Evolutionary conservation across 345 rosid species (phyloP).

Genomic region (Sisymbrium altissimum): DNA sequence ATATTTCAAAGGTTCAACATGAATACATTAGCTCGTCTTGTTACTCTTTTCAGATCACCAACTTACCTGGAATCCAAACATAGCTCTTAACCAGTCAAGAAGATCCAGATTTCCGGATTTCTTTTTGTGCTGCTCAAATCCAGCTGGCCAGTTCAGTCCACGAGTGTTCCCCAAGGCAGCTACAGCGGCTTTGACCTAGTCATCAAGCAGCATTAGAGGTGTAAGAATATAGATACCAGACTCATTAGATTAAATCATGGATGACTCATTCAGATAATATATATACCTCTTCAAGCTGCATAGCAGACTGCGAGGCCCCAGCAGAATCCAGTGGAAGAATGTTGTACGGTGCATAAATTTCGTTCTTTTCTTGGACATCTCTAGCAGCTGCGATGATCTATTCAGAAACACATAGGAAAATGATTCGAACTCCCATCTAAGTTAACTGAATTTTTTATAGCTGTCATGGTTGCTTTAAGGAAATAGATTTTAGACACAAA

Average conservation of each 20-base stretch:
- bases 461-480: conserved; percentile 4
- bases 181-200: conserved; percentile 93
- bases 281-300: conserved; percentile 93
- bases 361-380: conserved; percentile 98
- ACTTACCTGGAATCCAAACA: conserved; percentile 97
- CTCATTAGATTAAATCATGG: conserved; percentile 7
- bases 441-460: background rate
- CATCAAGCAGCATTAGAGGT: conserved; percentile 22
- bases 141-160: conserved; percentile 83
- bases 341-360: conserved; percentile 93
- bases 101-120: conserved; percentile 84
- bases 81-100: conserved; percentile 94
- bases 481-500: conserved; percentile 30
- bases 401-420: conserved; percentile 27
- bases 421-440: background rate
- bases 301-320: conserved; percentile 86
- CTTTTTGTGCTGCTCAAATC: conserved; percentile 81
- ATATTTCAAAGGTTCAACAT: conserved; percentile 11
- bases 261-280: background rate
- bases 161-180: conserved; percentile 84
- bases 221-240: conserved; percentile 12
- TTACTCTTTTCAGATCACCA: conserved; percentile 5
- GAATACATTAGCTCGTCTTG: background rate
- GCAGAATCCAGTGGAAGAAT: conserved; percentile 96
- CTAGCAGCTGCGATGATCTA: conserved; percentile 97